phyloP scores from a whole-genome alignment of 2,329 filamentous ascomycete species.

The Fusarium circinatum region DNA sequence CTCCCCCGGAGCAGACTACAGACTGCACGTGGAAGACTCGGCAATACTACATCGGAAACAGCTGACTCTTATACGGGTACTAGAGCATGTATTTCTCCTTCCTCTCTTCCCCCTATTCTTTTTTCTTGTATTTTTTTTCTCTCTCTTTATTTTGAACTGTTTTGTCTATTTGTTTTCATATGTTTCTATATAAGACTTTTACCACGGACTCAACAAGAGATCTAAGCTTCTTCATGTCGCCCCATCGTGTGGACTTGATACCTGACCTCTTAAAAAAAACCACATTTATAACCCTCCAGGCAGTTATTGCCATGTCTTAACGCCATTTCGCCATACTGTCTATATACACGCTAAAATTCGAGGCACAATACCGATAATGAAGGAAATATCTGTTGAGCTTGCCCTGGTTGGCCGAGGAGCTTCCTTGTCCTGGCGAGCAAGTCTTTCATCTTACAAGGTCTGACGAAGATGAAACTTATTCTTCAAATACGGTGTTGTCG shows the following conservation, averaged over 20 bases:
- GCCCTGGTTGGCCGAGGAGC: background rate
- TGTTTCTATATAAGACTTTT: background rate
- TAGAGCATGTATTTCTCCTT: background rate
- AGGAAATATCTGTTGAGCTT: background rate
- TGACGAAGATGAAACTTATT: background rate
- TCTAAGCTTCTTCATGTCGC: background rate
- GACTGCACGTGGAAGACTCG: background rate
- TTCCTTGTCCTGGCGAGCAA: background rate
- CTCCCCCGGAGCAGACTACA: background rate
- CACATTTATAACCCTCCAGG: background rate
- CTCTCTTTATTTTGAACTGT: background rate
- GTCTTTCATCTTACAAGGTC: background rate
- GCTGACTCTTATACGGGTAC: background rate
- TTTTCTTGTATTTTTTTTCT: background rate
- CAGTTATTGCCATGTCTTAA: background rate
- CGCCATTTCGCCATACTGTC: constrained; percentile 22
- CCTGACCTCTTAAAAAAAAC: background rate
- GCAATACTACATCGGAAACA: background rate
- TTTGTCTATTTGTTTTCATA: background rate
- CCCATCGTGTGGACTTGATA: background rate
- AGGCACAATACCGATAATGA: background rate
- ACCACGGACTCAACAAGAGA: background rate
- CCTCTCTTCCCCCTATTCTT: background rate
- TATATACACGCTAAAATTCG: background rate
- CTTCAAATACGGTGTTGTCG: background rate